Evolutionary conservation across 352 stramenopile species (phyloP).

Genomic region (Hyaloperonospora brassicae): DNA sequence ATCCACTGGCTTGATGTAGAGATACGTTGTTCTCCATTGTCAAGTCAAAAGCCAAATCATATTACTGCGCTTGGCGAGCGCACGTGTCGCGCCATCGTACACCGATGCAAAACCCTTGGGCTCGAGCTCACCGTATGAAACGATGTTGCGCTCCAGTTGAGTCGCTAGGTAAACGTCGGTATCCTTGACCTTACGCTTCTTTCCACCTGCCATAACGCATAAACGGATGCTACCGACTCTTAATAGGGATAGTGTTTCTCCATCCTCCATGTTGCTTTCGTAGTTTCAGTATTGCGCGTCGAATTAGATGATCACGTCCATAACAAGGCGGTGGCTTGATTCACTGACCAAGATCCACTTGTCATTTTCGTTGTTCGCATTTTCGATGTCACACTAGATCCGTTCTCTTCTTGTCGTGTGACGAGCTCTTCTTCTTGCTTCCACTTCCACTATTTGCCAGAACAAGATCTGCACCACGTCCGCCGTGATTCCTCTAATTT

Average conservation of each 20-base stretch:
- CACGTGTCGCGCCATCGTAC: background rate
- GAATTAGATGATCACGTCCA: background rate
- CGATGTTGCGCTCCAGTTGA: background rate
- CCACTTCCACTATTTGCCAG: too few relatives aligned
- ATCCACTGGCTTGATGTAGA: too few relatives aligned
- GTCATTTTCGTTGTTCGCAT: too few relatives aligned
- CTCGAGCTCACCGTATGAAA: background rate
- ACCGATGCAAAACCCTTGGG: background rate
- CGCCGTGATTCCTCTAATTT: too few relatives aligned
- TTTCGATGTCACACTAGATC: too few relatives aligned
- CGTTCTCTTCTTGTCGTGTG: too few relatives aligned
- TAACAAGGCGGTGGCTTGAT: conserved; percentile 4
- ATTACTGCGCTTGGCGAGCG: background rate
- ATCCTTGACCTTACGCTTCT: background rate
- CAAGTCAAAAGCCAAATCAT: too few relatives aligned
- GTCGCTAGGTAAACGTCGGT: background rate
- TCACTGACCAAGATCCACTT: conserved; percentile 6
- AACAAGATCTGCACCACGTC: too few relatives aligned
- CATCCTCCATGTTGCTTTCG: background rate
- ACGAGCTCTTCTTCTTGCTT: too few relatives aligned
- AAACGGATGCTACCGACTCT: background rate
- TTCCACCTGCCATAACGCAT: background rate
- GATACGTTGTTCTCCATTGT: too few relatives aligned
- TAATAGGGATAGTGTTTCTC: background rate
- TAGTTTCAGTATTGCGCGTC: background rate